Evolutionary conservation across 2,329 filamentous ascomycete genomes (phyloP).

Genomic region (Claviceps paspali): DNA sequence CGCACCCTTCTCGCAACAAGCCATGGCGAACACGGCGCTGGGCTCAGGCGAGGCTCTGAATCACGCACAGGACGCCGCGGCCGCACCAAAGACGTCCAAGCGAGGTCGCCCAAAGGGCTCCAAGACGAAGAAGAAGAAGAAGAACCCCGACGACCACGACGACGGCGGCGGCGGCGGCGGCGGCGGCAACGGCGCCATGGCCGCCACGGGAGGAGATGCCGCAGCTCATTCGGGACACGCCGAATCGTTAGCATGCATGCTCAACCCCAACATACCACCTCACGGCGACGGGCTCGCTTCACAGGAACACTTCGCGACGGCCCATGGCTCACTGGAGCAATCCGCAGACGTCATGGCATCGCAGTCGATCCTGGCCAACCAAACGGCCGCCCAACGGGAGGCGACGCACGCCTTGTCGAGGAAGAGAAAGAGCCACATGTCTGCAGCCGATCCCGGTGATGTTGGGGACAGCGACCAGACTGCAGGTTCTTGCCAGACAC

Average conservation of each 20-base stretch:
- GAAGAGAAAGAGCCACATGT: constrained; percentile 3
- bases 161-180: too few species aligned
- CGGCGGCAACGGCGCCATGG: too few species aligned
- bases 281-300: neutral
- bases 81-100: constrained; percentile 14
- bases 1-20: neutral
- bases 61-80: constrained; percentile 9
- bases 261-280: neutral
- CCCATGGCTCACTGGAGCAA: neutral
- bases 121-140: too few species aligned
- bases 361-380: neutral
- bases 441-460: neutral
- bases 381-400: neutral
- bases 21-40: neutral
- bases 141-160: too few species aligned
- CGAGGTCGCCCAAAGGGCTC: constrained; percentile 30
- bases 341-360: neutral
- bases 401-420: neutral
- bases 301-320: neutral
- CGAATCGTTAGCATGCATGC: too few species aligned
- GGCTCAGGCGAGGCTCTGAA: constrained; percentile 1
- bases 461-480: neutral
- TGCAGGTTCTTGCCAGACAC: neutral
- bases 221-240: too few species aligned
- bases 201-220: too few species aligned